Evolutionary conservation across 768 basidiomycete species (phyloP), one percentile per base, ranked within the genome.

Genomic region (Boletus speciosus): DNA sequence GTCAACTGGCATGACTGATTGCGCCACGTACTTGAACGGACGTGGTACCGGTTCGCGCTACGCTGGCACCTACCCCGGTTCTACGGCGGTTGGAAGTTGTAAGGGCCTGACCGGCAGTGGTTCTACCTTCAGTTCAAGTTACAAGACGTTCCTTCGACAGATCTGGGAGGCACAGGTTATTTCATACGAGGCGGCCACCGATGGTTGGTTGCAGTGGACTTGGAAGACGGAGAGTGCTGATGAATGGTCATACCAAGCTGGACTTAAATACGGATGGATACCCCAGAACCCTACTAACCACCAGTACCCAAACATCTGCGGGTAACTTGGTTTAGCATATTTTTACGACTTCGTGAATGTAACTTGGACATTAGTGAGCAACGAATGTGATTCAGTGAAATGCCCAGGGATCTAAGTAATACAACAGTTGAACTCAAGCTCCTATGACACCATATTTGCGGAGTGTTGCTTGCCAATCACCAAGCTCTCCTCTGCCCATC

Each of bases 201-300:
- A 76, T 46, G 89, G 88, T 4, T 91, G 89, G 89, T 68, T 90
- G 23, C 82, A 85, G 67, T 90, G 89, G 90, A 82, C 87, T 1
- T 92, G 90, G 90, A 92, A 92, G 73, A 69, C 89, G 0, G 90
- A 93, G 69, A 73, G 73, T 56, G 86, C 90, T 3, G 88, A 91
- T 57, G 94, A 96, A 54, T 97, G 94, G 94, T 79, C 87, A 0
- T 96, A 96, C 74, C 81, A 88, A 58, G 84, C 87, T 42, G 92
- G 92, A 38, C 74, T 95, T 34, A 68, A 74, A 12, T 78, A 84
- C 56, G 93, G 93, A 21, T 94, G 90, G 90, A 94, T 96, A 66
- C 93, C 93, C 9, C 67, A 76, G 57, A 68, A 78, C 66, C 80
- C 83, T 2, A 76, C 77, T 9, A 37, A 78, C 37, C 67, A 74